Evolutionary conservation across 306 rosid species (phyloP), one percentile per base, ranked within the genome.

Genomic region (Pyrus pyrifolia): DNA sequence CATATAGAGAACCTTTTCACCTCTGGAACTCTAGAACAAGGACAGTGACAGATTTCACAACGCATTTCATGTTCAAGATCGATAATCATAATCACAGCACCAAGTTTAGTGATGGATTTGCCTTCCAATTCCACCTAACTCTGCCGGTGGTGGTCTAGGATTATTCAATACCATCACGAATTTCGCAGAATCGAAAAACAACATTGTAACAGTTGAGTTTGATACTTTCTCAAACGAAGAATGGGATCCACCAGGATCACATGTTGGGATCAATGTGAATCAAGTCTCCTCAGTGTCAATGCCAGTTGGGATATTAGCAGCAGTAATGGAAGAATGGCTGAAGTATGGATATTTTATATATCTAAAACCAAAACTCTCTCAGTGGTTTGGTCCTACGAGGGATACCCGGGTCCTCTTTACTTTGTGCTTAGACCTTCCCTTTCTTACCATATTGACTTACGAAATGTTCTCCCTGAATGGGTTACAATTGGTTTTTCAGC

Each of bases 401-500:
- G 53, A 22, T 51, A 49, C 33, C 10, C 19, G 0, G 23, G 6
- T 11, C 53, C 62, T 42, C 23, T 25, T 45, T 68, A 1, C 63
- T 6, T 30, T 7, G 13, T 0, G 46, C 3, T 42, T 42, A 23
- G 13, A 2, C 10, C 29, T 71, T 51, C 30, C 8, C 53, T 68
- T 59, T 15, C 65, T 19, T 30, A 58, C 13, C 12, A 5, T 12
- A 38, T 80, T 59, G 71, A 80, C 72, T 53, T 74, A n/a, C 61
- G 58, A 49, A 31, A 68, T 17, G 35, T 66, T 46, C 67, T 67
- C 71, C 83, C 79, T 0, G 76, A 74, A 44, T 74, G 76, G 80
- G 83, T 80, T 17, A 60, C 57, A 5, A 30, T 74, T 22, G 72
- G 76, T 6, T 74, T 80, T 49, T 80, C 83, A 1, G 79, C 79